Evolutionary conservation across 495 filamentous ascomycete species (phyloP), one percentile per base, ranked within the genome.

Genomic region (Chaetomium fimeti): DNA sequence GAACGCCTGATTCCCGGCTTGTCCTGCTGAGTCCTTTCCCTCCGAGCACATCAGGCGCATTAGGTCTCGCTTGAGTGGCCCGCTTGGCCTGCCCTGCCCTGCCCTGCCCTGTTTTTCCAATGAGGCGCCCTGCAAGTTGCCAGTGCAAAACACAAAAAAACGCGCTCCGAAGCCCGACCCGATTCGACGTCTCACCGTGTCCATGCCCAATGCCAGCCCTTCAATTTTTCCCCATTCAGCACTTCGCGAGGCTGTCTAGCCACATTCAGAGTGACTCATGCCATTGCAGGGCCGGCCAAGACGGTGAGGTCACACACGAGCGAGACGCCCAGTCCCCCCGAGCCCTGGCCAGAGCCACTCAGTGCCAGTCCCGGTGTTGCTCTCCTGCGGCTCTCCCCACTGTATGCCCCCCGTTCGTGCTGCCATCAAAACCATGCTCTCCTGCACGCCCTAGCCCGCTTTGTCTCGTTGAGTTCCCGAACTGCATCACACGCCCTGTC

Each of bases 151-250:
- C 32, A 47, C 43, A 20, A 18, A 47, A 47, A 59, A 49, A 51
- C 58, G 60, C 49, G 32, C 13, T 29, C 60, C 15, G 15, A 29
- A 49, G 62, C 62, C 62, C 55, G 55, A 70, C 62, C 69, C 67
- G 67, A 71, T 72, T 69, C 60, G 64, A 68, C 64, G 51, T 60
- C 65, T 71, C 68, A 69, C 66, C 69, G 54, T 66, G 64, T 64
- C 66, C 24, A 64, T 67, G 72, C 72, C 72, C 72, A 72, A 73
- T 69, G 62, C 71, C 69, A 68, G 65, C 70, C 64, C 54, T 66
- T 45, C 48, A 60, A 62, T 64, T 67, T 66, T 62, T n/a, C 69
- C 71, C 42, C 51, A 69, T 69, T 60, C 24, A 63, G 67, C 61
- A 22, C 25, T 52, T 49, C 24, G 28, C 62, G 62, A 69, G 71